These are phyloP conservation scores for Geranium rotundifolium DNA, from an alignment of 345 rosid species.

Conservation along the genomic window DNA sequence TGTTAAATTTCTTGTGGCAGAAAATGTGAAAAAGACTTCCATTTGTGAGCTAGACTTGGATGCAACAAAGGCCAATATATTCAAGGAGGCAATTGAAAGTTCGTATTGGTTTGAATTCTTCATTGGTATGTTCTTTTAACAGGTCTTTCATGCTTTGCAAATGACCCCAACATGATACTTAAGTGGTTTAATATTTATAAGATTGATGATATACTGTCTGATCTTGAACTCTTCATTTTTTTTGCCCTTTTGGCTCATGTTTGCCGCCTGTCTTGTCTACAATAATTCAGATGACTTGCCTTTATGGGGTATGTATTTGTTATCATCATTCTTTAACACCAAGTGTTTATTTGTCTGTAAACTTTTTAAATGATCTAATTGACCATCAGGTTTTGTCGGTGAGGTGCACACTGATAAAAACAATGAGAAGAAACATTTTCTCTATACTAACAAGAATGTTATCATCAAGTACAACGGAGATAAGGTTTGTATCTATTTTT, in stretches of 20 bases:
- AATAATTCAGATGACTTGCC: slow-evolving; percentile 78
- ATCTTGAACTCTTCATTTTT: not conserved
- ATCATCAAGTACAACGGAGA: slow-evolving; percentile 56
- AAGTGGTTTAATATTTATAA: no score
- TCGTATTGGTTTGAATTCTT: slow-evolving; percentile 91
- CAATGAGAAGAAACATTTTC: slow-evolving; percentile 58
- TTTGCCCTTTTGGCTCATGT: no score
- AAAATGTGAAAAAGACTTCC: slow-evolving; percentile 41
- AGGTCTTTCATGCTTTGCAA: no score
- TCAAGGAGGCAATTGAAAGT: slow-evolving; percentile 82
- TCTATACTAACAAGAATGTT: slow-evolving; percentile 68
- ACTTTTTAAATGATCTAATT: no score
- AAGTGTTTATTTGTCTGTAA: no score
- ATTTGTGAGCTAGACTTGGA: slow-evolving; percentile 59
- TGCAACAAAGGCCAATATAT: slow-evolving; percentile 55
- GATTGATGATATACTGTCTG: not conserved
- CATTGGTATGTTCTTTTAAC: slow-evolving; percentile 54
- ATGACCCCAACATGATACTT: no score
- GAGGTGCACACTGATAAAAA: slow-evolving; percentile 69
- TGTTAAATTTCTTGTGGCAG: slow-evolving; percentile 23
- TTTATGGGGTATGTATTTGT: slow-evolving; percentile 58
- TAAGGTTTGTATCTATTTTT: slow-evolving; percentile 41
- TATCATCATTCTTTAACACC: no score
- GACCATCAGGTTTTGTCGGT: slow-evolving; percentile 63
- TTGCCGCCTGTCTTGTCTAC: not conserved